phyloP scores from a whole-genome alignment of 75 land plant species.

The Pinus taeda region DNA sequence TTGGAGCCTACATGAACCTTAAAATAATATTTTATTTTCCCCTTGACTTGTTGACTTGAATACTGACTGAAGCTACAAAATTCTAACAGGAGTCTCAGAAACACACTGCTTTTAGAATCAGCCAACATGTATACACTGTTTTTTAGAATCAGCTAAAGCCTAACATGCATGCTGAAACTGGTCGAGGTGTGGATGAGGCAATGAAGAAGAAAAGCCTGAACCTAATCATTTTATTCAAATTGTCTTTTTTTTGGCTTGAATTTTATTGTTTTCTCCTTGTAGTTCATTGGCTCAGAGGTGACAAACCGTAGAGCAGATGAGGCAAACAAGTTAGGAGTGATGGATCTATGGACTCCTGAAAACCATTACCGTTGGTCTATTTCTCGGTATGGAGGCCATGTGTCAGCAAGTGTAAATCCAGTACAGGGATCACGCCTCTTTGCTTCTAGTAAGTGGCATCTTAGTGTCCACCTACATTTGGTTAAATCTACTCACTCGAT shows the following conservation, averaged over 20 bases:
- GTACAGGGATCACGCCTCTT: constrained; percentile 66
- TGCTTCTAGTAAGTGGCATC: constrained; percentile 49
- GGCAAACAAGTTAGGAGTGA: constrained; percentile 50
- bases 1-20: too few species aligned
- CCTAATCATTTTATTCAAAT: neutral
- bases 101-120: too few species aligned
- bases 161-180: too few species aligned
- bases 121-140: too few species aligned
- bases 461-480: neutral
- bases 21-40: too few species aligned
- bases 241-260: neutral
- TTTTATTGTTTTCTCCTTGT: neutral
- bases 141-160: too few species aligned
- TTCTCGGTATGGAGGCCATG: constrained; percentile 84
- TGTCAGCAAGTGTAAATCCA: constrained; percentile 71
- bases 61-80: too few species aligned
- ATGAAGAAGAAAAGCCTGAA: too few species aligned
- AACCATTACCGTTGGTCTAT: constrained; percentile 84
- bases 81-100: too few species aligned
- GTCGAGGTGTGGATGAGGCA: too few species aligned
- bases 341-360: constrained; percentile 95
- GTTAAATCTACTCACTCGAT: neutral
- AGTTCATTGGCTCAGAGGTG: constrained; percentile 82
- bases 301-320: constrained; percentile 74
- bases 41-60: too few species aligned